Evolutionary conservation across 129 eudicot genomes (phyloP), one percentile per base, ranked within the genome.

Genomic region (Artemisia tridentata): DNA sequence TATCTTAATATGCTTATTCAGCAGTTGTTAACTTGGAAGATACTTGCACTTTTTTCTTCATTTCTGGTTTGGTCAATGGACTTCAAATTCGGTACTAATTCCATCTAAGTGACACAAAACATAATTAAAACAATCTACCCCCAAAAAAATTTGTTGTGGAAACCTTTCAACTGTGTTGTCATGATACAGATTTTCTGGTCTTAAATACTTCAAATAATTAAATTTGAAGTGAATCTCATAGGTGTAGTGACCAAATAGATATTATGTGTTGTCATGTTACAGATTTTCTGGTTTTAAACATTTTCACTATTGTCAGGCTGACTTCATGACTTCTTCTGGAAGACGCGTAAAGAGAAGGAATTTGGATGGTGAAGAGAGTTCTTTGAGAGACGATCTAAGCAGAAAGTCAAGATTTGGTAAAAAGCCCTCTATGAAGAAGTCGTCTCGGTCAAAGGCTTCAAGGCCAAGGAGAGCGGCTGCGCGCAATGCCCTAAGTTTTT

Each of bases 391-490:
- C 27, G 76, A 74, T 59, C 81, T 78, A 27, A 60, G 66, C 63
- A 85, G 81, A 73, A 87, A 85, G 80, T 85, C 81, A 64, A 84
- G 78, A 71, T 74, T 72, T 57, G 87, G 86, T 43, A 80, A 72
- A 57, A 87, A 85, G 79, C 52, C 65, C 20, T 85, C 86, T n/a
- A 85, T 72, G 81, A 92, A 85, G 80, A 89, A 83, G 80, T 87
- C 90, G 7, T 83, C 86, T 43, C 46, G 75, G 46, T 79, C 86
- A 29, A 93, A 89, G 81, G 65, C 86, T 46, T 72, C 72, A 60
- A 85, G 98, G 80, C 98, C 98, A 51, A 85, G 73, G 72, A 87
- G 98, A 80, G 88, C 85, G 23, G 98, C 98, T 80, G 98, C 98
- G 4, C 87, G 95, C 20, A 89, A 93, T 76, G 98, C 98, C 16